Percentiles rank a stretch among this genome's conserved stretches.
Evolutionary conservation across 805 yeast genomes (phyloP).

Genomic region (Candida silvicultrix): DNA sequence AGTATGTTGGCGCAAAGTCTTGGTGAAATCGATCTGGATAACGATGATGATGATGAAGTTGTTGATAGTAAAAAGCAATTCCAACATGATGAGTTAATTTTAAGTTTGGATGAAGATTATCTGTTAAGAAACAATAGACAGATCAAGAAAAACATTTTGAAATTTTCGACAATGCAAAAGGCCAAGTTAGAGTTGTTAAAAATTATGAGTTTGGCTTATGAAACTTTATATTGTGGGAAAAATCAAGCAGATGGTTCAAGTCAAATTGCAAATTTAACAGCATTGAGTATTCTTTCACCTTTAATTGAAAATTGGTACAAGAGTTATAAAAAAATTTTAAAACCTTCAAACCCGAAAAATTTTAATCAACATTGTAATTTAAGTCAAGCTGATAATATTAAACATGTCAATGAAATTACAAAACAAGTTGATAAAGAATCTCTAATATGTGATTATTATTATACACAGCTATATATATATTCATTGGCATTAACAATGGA

Average conservation of each 20-base stretch:
- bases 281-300: constrained; percentile 69
- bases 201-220: constrained; percentile 77
- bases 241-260: constrained; percentile 44
- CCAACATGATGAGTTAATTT: constrained; percentile 25
- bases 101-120: constrained; percentile 22
- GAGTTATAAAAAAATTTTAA: constrained; percentile 50
- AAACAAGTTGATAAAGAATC: constrained; percentile 56
- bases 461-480: constrained; percentile 76
- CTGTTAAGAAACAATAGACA: constrained; percentile 17
- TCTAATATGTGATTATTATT: constrained; percentile 74
- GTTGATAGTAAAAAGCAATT: constrained; percentile 18
- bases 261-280: constrained; percentile 62
- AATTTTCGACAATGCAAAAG: constrained; percentile 55
- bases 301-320: constrained; percentile 73
- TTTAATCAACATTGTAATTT: constrained; percentile 25
- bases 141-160: constrained; percentile 27
- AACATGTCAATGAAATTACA: constrained; percentile 27
- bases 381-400: constrained; percentile 20
- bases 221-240: constrained; percentile 67
- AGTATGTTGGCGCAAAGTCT: constrained; percentile 72
- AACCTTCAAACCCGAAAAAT: constrained; percentile 38
- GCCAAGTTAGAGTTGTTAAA: constrained; percentile 78
- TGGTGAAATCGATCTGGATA: constrained; percentile 57
- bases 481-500: constrained; percentile 68
- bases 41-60: constrained; percentile 26